These are phyloP conservation scores for Conidiobolus incongruus DNA, from an alignment of 371 early-diverging fungal genomes.

Conservation along the genomic window DNA sequence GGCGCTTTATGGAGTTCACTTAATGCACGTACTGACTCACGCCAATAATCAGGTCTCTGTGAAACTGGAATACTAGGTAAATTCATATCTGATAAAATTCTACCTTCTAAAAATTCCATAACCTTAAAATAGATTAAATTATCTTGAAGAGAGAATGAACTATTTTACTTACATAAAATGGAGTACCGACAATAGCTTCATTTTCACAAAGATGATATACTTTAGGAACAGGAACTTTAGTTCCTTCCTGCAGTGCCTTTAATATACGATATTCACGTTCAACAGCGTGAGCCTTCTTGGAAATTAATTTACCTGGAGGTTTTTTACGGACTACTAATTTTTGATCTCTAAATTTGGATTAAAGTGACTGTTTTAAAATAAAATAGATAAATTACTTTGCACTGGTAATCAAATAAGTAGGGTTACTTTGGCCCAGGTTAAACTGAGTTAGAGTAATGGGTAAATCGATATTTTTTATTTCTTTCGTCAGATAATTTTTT, in stretches of 20 bases:
- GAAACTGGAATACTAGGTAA: too few relatives aligned
- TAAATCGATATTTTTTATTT: slow-evolving; percentile 21
- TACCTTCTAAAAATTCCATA: slow-evolving; percentile 80
- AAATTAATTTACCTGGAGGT: slow-evolving; percentile 66
- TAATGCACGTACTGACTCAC: too few relatives aligned
- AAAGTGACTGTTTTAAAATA: too few relatives aligned
- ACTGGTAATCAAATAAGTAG: slow-evolving; percentile 58
- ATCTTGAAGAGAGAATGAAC: too few relatives aligned
- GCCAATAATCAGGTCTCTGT: too few relatives aligned
- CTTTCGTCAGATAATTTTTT: slow-evolving; percentile 21
- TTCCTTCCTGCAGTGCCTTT: slow-evolving; percentile 35
- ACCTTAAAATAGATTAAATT: slow-evolving; percentile 13
- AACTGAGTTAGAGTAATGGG: slow-evolving; percentile 62
- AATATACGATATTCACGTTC: slow-evolving; percentile 75
- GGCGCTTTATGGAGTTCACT: too few relatives aligned
- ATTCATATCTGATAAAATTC: slow-evolving; percentile 46
- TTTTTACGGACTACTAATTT: slow-evolving; percentile 76
- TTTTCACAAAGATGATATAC: slow-evolving; percentile 71
- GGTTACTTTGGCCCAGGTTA: slow-evolving; percentile 76
- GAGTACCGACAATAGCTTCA: slow-evolving; percentile 49
- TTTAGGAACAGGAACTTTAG: slow-evolving; percentile 72
- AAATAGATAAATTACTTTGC: slow-evolving; percentile 39
- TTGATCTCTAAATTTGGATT: too few relatives aligned
- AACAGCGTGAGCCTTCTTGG: slow-evolving; percentile 73
- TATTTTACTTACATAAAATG: slow-evolving; percentile 46